Base-by-base conservation (phyloP, 768 basidiomycete species). In the Suillus subluteus region DNA sequence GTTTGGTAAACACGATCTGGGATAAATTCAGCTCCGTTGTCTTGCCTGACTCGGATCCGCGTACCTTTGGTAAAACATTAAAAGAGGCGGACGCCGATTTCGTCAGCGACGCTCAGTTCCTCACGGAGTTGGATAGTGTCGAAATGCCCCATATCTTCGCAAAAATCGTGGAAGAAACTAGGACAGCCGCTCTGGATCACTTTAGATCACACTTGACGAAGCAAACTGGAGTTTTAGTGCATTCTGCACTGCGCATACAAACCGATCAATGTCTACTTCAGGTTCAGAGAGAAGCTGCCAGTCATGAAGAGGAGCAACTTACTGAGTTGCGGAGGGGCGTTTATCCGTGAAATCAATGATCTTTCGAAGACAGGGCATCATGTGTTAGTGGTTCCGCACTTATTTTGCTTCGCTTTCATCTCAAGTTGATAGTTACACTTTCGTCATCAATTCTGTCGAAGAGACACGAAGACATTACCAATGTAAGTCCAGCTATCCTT, bases 261-360 rank as follows among this genome's bases (percentile, higher is more conserved):
- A 52, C 58, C 8, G 50, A 69, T 0, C 68, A 66, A 0, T 68
- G 59, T 41, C 23, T 0, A 1, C 40, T 41, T 11, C 50, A 26
- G 13, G 67, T 69, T 50, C 56, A 59, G 16, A 48, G 37, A 35
- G 66, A 70, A 7, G 7, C 58, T 21, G 48, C 2, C 4, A 67
- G 32, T 26, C 26, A 11, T 1, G 70, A 65, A 15, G 61, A 65
- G 2, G 65, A 68, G 41, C 67, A 77, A 2, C 66, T 43, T 5
- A 3, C 46, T 1, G 62, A 44, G 26, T 8, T 77, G 16, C 74
- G 76, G 38, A 21, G 50, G n/a, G 11, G 1, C 62, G 5, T 35
- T 76, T 23, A 76, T 76, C 62, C 54, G 40, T 13, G 55, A 67
- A 11, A 18, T 77, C 16, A 77, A 76, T 16, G 7, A n/a, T 1